Percentiles rank a stretch among this genome's conserved stretches.
Conservation (phyloP, 2,329 filamentous ascomycete species). For the Gremmenia infestans region DNA sequence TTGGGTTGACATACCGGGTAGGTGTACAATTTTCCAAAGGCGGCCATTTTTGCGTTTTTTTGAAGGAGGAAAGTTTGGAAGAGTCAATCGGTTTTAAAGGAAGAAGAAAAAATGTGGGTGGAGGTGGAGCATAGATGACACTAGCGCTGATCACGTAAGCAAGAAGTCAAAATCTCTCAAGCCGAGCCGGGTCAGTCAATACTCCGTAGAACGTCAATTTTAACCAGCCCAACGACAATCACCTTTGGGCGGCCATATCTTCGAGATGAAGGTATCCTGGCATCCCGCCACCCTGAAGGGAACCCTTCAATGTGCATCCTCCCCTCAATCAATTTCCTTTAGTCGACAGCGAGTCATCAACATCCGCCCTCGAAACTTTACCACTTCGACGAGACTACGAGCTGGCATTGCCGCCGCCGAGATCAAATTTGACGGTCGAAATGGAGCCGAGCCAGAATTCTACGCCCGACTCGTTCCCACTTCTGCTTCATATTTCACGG, state of each 20-base stretch:
- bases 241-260: conserved; percentile 9
- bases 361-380: conserved; percentile 22
- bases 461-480: conserved; percentile 70
- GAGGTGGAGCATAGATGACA: neutral
- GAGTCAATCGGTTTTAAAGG: neutral
- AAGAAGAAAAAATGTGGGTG: neutral
- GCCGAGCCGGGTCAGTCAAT: neutral
- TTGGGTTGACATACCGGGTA: conserved; percentile 55
- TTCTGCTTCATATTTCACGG: conserved; percentile 93
- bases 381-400: conserved; percentile 26
- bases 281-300: conserved; percentile 25
- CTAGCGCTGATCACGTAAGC: neutral
- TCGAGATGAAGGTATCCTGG: conserved; percentile 30
- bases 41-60: conserved; percentile 57
- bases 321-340: conserved; percentile 9
- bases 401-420: conserved; percentile 39
- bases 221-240: conserved; percentile 1
- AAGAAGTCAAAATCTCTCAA: neutral
- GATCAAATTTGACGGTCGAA: conserved; percentile 35
- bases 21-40: conserved; percentile 97
- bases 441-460: conserved; percentile 35
- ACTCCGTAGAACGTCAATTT: neutral
- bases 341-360: conserved; percentile 13
- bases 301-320: conserved; percentile 22
- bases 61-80: neutral